Percentiles rank a stretch among this genome's conserved stretches.
phyloP scores from a whole-genome alignment of 306 rosid genomes.

The Cicer yamashitae region DNA sequence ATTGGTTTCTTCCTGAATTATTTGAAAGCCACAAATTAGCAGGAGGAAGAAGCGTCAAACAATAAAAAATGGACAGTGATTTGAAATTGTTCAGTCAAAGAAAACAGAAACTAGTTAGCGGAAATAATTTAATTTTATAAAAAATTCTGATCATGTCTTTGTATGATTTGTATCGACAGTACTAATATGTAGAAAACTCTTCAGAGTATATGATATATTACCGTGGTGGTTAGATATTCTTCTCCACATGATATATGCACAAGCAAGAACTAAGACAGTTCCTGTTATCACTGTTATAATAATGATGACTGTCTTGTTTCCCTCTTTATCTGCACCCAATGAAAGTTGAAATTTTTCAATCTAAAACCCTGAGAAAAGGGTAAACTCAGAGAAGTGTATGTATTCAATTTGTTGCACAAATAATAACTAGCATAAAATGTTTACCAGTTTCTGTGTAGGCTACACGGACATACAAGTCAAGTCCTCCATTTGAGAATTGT shows the following conservation, averaged over 20 bases:
- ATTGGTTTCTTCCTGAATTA: neutral
- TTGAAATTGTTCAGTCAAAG: neutral
- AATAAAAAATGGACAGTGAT: neutral
- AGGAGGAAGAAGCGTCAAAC: neutral
- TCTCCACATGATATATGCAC: constrained; percentile 42
- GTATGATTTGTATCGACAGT: neutral
- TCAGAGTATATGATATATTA: neutral
- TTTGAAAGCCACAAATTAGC: neutral
- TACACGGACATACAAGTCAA: constrained; percentile 42
- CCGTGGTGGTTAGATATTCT: neutral
- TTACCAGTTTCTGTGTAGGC: constrained; percentile 38
- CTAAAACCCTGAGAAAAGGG: neutral
- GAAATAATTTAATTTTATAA: neutral
- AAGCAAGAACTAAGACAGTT: neutral
- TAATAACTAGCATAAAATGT: neutral
- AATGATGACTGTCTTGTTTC: constrained; percentile 7
- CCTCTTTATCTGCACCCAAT: neutral
- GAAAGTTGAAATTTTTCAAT: neutral
- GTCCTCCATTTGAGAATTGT: constrained; percentile 10
- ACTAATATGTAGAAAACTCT: neutral
- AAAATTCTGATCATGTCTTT: neutral
- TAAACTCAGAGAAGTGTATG: neutral
- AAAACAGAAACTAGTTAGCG: neutral
- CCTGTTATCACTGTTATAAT: constrained; percentile 9
- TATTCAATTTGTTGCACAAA: neutral